Evolutionary conservation across 805 yeast genomes (phyloP), one percentile per base, ranked within the genome.

Genomic region (Candida xiaguanensis): DNA sequence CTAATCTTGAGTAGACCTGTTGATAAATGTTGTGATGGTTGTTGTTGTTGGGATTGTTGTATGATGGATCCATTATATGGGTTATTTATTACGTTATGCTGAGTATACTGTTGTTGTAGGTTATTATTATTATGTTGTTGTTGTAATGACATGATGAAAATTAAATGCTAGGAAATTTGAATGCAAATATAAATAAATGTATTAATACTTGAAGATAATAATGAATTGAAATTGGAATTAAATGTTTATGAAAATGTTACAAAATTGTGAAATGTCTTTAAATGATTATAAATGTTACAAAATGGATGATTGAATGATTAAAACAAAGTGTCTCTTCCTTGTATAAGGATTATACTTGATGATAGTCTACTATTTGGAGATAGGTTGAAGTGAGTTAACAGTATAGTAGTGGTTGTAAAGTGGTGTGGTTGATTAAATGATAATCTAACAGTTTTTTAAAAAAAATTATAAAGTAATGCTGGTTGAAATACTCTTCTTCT

Each of bases 1-100:
- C 67, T 65, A 36, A 84, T 44, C 40, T 43, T 53, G 32, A 51
- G 44, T 11, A 53, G 39, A 34, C 49, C 40, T 20, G 29, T 14
- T 17, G 43, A n/a, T n/a, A n/a, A n/a, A n/a, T n/a, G n/a, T n/a
- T 36, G 25, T 27, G 42, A 37, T 29, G 34, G 34, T 17, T 36
- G 42, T 15, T 11, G 19, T 11, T 30, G 38, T 11, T 19, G 16
- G 5, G 22, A 16, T 16, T 22, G 36, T 18, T 8, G 11, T n/a
- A n/a, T n/a, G 15, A n/a, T 15, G n/a, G 34, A 31, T 9, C 34
- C 24, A n/a, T n/a, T n/a, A 13, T 8, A 31, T 18, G 34, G 15
- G 5, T 13, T 12, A 18, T 28, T 25, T 25, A 28, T 7, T 8
- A 28, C 6, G n/a, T 28, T 11, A 31, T n/a, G 34, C 13, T 18